Evolutionary conservation across 2,329 filamentous ascomycete species (phyloP).

Genomic region (Claviceps sp.): DNA sequence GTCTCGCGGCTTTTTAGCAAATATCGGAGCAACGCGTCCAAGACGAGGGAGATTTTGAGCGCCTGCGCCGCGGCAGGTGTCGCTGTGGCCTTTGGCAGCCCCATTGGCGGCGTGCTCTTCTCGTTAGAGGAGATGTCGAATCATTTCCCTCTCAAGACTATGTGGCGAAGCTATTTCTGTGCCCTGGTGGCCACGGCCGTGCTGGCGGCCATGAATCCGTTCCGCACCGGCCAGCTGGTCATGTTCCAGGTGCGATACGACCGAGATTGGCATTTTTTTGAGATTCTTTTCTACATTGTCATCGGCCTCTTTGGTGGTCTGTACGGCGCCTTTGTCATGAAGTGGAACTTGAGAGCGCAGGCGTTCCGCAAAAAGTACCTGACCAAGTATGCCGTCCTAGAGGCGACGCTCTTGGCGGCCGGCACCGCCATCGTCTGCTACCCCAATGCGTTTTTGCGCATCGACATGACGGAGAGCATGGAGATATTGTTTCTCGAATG

Average conservation of each 20-base stretch:
- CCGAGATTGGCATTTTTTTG: conserved; percentile 95
- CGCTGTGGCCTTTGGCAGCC: conserved; percentile 91
- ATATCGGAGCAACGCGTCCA: conserved; percentile 81
- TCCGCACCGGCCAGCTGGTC: conserved; percentile 90
- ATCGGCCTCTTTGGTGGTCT: conserved; percentile 88
- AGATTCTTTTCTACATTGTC: conserved; percentile 81
- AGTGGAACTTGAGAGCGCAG: conserved; percentile 87
- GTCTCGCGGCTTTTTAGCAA: conserved; percentile 88
- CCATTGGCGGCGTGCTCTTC: conserved; percentile 92
- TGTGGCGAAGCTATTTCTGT: conserved; percentile 98
- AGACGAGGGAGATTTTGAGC: conserved; percentile 88
- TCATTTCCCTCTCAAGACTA: conserved; percentile 89
- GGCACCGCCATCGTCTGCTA: conserved; percentile 89
- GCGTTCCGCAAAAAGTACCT: conserved; percentile 92
- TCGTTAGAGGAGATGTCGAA: conserved; percentile 96
- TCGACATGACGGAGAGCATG: conserved; percentile 99
- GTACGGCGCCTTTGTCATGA: conserved; percentile 94
- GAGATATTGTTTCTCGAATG: conserved; percentile 94
- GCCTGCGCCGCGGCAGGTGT: conserved; percentile 92
- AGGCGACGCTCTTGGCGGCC: conserved; percentile 71
- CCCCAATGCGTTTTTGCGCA: conserved; percentile 85
- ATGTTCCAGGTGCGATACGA: conserved; percentile 99
- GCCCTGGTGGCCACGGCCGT: conserved; percentile 89
- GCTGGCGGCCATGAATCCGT: conserved; percentile 91
- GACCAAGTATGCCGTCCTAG: conserved; percentile 67